Conservation (phyloP, 805 yeast genomes). For the Candida piceae region DNA sequence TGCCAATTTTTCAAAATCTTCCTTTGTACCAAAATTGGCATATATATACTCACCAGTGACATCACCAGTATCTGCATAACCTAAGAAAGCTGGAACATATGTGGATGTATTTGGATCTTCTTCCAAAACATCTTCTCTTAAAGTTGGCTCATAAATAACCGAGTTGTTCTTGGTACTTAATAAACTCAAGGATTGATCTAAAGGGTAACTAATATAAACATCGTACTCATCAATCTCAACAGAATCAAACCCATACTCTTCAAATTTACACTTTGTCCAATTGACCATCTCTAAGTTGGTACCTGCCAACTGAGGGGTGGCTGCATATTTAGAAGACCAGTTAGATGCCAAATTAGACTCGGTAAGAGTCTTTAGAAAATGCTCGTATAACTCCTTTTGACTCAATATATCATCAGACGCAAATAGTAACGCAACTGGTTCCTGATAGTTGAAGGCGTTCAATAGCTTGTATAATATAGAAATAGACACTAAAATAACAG, state of each 20-base stretch:
- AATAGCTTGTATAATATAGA: too few relatives aligned
- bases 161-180: constrained; percentile 19
- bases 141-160: constrained; percentile 45
- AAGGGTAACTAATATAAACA: constrained; percentile 61
- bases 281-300: constrained; percentile 43
- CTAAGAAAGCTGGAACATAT: constrained; percentile 67
- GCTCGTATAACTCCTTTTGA: too few relatives aligned
- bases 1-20: constrained; percentile 56
- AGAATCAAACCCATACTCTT: constrained; percentile 50
- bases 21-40: constrained; percentile 62
- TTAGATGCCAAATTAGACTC: constrained; percentile 39
- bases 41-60: constrained; percentile 62
- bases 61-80: constrained; percentile 71
- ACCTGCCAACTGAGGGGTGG: constrained; percentile 56
- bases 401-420: too few relatives aligned
- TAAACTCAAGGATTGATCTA: constrained; percentile 46
- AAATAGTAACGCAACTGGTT: too few relatives aligned
- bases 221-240: constrained; percentile 52
- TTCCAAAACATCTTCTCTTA: constrained; percentile 42
- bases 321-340: constrained; percentile 51
- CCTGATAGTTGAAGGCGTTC: too few relatives aligned
- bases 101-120: constrained; percentile 49
- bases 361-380: constrained; percentile 20
- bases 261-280: constrained; percentile 55
- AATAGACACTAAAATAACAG: too few relatives aligned